Evolutionary conservation across 2,329 filamentous ascomycete species (phyloP), one percentile per base, ranked within the genome.

Genomic region (Trichoderma koningiopsis): DNA sequence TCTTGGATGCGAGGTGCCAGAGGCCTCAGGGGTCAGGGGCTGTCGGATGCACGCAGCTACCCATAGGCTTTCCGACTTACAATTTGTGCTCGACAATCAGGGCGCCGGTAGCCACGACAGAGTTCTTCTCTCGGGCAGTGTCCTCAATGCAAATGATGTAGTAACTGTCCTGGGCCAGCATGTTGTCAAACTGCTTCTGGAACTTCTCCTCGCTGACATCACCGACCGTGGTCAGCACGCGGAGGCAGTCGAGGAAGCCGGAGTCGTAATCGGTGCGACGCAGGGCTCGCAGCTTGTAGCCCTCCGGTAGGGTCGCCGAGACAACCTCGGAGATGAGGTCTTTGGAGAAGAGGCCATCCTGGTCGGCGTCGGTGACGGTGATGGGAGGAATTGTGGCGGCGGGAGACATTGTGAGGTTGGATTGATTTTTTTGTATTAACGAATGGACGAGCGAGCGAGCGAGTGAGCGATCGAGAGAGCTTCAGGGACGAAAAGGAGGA

Each of bases 1-100:
- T 19, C 58, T 22, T 31, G 29, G n/a, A 16, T 33, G 24, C 16
- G 7, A 27, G 57, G 35, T 11, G 37, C n/a, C 11, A 22, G 47
- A 24, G 24, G 47, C 47, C 47, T 49, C 47, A 49, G 19, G 35
- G 29, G 22, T 53, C 10, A 37, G 33, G 49, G 43, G 33, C 7
- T 27, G 2, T 27, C 22, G 56, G 33, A n/a, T 13, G 24, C 47
- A 22, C 31, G 35, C 33, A 59, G 33, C 8, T 37, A 10, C 22
- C 10, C 10, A 4, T 1, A 27, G 22, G 56, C 1, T 16, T 29
- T 27, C 27, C 2, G 33, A 49, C 89, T 78, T 83, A 93, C 91
- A 96, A 96, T 83, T 98, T 98, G 82, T 91, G 88, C 88, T 99
- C 96, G 60, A 97, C 93, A 73, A 98, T 88, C 80, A 98, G 82